Evolutionary conservation across 2,329 filamentous ascomycete genomes (phyloP).

Genomic region (Aspergillus ochraceoroseus): DNA sequence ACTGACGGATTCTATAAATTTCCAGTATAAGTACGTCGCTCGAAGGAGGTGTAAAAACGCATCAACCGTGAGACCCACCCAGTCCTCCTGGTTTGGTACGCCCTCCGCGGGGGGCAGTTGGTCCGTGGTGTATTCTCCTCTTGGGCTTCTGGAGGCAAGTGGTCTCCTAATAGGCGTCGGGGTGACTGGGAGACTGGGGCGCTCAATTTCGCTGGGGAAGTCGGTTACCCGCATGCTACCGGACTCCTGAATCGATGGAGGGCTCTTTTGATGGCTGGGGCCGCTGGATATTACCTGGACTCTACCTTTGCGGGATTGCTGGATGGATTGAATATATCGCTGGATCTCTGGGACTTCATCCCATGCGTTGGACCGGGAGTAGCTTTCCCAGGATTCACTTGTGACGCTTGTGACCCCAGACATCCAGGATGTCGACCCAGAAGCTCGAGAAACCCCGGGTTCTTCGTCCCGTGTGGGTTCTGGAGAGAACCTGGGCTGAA

Average conservation of each 20-base stretch:
- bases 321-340: constrained; percentile 73
- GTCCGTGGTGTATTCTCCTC: constrained; percentile 44
- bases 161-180: constrained; percentile 71
- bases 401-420: constrained; percentile 26
- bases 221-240: constrained; percentile 69
- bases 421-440: constrained; percentile 14
- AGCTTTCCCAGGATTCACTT: constrained; percentile 65
- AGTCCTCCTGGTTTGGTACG: constrained; percentile 81
- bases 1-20: constrained; percentile 61
- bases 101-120: constrained; percentile 69
- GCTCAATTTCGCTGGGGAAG: constrained; percentile 75
- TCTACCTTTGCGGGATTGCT: constrained; percentile 56
- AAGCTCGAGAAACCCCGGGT: constrained; percentile 15
- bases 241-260: constrained; percentile 18
- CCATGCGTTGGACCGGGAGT: constrained; percentile 81
- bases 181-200: constrained; percentile 84
- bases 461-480: constrained; percentile 15
- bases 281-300: constrained; percentile 37
- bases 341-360: constrained; percentile 86
- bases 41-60: constrained; percentile 42
- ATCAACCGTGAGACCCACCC: constrained; percentile 70
- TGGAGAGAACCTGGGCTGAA: constrained; percentile 6
- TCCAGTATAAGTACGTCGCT: constrained; percentile 45
- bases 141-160: constrained; percentile 42
- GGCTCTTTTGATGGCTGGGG: constrained; percentile 15